Conservation (phyloP, 768 basidiomycete genomes). For the Hortiboletus flavorubellus region DNA sequence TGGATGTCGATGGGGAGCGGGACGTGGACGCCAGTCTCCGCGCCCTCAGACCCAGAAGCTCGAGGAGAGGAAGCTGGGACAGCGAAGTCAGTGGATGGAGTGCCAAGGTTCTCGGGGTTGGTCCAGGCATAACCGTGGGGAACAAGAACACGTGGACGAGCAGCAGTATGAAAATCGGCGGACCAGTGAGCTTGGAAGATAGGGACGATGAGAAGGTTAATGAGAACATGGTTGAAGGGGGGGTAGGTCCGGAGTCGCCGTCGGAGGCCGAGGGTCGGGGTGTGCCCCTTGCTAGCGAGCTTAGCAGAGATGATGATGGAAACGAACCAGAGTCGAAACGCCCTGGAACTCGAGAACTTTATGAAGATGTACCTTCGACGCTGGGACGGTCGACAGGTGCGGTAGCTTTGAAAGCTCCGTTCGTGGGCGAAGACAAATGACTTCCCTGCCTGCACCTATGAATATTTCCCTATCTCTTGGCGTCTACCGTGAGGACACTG, state of each 20-base stretch:
- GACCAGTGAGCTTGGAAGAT: conserved; percentile 47
- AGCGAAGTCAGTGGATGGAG: conserved; percentile 89
- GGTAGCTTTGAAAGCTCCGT: conserved; percentile 12
- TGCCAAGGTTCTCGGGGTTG: conserved; percentile 54
- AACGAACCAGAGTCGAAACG: conserved; percentile 4
- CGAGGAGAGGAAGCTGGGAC: conserved; percentile 87
- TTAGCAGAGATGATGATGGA: conserved; percentile 2
- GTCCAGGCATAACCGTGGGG: conserved; percentile 43
- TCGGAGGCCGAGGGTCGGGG: conserved; percentile 7
- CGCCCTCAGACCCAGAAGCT: conserved; percentile 84
- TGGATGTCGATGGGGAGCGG: conserved; percentile 46
- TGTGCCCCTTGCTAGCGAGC: background rate
- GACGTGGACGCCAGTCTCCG: conserved; percentile 87
- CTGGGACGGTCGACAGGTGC: conserved; percentile 27
- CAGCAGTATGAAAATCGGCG: conserved; percentile 58
- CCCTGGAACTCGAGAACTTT: conserved; percentile 2
- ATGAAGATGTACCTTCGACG: conserved; percentile 22
- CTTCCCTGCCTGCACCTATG: background rate
- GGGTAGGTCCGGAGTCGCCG: conserved; percentile 8
- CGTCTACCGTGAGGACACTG: background rate
- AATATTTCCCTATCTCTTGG: background rate
- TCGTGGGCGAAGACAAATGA: conserved; percentile 5
- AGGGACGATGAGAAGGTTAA: conserved; percentile 33
- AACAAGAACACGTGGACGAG: conserved; percentile 61
- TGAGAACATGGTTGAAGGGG: conserved; percentile 17